These are phyloP conservation scores for Herpetospermum pedunculosum DNA, from an alignment of 306 rosid genomes.

Conservation along the genomic window DNA sequence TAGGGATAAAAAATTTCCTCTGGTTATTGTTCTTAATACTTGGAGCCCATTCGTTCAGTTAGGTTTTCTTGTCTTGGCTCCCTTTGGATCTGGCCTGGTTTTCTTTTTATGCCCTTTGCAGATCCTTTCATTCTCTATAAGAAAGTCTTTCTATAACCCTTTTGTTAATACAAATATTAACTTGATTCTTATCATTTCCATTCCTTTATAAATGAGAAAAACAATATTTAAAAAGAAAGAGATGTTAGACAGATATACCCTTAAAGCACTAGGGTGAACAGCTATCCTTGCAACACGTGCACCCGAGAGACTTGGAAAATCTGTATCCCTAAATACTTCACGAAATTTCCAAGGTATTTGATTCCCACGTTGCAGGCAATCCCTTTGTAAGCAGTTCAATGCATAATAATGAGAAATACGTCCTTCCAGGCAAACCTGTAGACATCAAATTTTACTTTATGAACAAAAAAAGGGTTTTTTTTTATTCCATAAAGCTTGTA, in stretches of 20 bases:
- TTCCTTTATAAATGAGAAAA: background rate
- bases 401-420: constrained; percentile 75
- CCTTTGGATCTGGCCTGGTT: no score
- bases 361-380: constrained; percentile 69
- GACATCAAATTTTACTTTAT: background rate
- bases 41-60: no score
- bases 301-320: constrained; percentile 69
- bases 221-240: background rate
- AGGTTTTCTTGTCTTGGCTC: no score
- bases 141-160: no score
- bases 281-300: constrained; percentile 94
- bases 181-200: background rate
- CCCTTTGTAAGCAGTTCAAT: constrained; percentile 44
- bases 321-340: constrained; percentile 76
- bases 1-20: background rate
- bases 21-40: background rate
- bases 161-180: no score
- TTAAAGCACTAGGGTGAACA: background rate
- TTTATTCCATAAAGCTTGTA: background rate
- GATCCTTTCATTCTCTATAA: no score
- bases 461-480: background rate
- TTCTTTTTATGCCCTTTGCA: no score
- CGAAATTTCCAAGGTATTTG: constrained; percentile 89
- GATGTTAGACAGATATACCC: background rate
- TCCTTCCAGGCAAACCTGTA: constrained; percentile 76